Percentiles rank a stretch among this genome's conserved stretches.
Evolutionary conservation across 495 filamentous ascomycete genomes (phyloP).

Genomic region (Penicillium arizonense): DNA sequence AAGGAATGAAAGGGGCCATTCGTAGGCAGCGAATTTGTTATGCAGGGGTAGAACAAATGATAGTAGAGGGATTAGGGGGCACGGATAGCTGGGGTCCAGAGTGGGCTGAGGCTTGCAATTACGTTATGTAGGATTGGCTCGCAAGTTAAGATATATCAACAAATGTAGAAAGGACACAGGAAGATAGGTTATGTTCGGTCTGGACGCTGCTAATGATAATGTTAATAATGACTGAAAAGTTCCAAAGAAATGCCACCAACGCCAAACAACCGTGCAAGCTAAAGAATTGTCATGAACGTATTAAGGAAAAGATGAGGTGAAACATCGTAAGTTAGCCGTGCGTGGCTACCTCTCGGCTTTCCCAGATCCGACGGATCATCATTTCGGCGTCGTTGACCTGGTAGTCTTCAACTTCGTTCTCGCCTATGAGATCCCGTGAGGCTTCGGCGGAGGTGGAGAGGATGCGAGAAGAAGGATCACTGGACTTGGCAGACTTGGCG

Average conservation of each 20-base stretch:
- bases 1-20: neutral
- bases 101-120: neutral
- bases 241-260: slow-evolving; percentile 2
- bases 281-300: slow-evolving; percentile 12
- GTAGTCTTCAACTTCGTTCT: slow-evolving; percentile 28
- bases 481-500: slow-evolving; percentile 19
- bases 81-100: no score
- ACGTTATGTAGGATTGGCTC: neutral
- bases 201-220: neutral
- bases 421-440: slow-evolving; percentile 16
- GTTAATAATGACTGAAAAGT: neutral
- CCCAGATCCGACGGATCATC: slow-evolving; percentile 50
- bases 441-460: slow-evolving; percentile 43
- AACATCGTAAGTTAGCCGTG: slow-evolving; percentile 25
- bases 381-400: slow-evolving; percentile 32
- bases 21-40: slow-evolving; percentile 2
- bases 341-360: slow-evolving; percentile 43
- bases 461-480: slow-evolving; percentile 39
- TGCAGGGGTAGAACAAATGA: no score
- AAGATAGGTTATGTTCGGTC: slow-evolving; percentile 4
- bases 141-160: slow-evolving; percentile 1
- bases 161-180: neutral
- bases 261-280: slow-evolving; percentile 7
- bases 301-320: neutral
- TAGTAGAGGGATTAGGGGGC: neutral